These are phyloP conservation scores for Pythium apleroticum DNA, from an alignment of 352 stramenopile genomes.

Conservation along the genomic window DNA sequence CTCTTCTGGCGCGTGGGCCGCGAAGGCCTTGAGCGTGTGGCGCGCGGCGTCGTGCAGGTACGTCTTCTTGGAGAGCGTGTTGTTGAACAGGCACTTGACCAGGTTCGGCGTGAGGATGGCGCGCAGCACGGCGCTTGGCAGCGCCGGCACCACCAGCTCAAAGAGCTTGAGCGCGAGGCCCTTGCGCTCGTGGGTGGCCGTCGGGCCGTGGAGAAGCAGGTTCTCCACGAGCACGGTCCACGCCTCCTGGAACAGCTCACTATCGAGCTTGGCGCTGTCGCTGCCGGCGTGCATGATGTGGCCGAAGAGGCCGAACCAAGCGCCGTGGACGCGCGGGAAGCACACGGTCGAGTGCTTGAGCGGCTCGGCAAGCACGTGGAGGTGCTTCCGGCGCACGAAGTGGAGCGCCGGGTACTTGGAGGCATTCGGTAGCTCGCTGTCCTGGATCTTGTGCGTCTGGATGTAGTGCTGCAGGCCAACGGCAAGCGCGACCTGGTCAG, in stretches of 20 bases:
- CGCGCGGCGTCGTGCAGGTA: slow-evolving; percentile 79
- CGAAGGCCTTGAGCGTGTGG: slow-evolving; percentile 68
- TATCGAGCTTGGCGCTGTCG: slow-evolving; percentile 41
- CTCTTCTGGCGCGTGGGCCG: slow-evolving; percentile 42
- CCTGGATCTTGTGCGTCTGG: slow-evolving; percentile 35
- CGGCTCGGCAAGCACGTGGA: slow-evolving; percentile 61
- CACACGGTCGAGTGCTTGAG: slow-evolving; percentile 64
- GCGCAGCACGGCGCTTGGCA: slow-evolving; percentile 51
- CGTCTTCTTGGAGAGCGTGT: slow-evolving; percentile 76
- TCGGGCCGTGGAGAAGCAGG: slow-evolving; percentile 45
- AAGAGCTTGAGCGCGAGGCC: slow-evolving; percentile 83
- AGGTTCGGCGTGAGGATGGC: slow-evolving; percentile 74
- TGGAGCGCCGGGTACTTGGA: slow-evolving; percentile 39
- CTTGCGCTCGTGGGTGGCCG: slow-evolving; percentile 74
- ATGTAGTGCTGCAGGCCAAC: slow-evolving; percentile 76
- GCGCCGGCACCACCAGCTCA: slow-evolving; percentile 56
- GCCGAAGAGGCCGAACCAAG: slow-evolving; percentile 76
- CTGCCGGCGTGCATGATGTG: slow-evolving; percentile 58
- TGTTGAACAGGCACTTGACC: slow-evolving; percentile 84
- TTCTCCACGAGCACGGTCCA: slow-evolving; percentile 86
- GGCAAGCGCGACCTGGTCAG: slow-evolving; percentile 79
- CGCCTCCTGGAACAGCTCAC: slow-evolving; percentile 69
- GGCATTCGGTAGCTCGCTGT: slow-evolving; percentile 31
- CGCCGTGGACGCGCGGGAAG: slow-evolving; percentile 79
- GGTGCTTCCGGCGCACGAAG: slow-evolving; percentile 57